Base-by-base conservation (phyloP, 1,139 yeast genomes). In the Torulaspora pretoriensis region DNA sequence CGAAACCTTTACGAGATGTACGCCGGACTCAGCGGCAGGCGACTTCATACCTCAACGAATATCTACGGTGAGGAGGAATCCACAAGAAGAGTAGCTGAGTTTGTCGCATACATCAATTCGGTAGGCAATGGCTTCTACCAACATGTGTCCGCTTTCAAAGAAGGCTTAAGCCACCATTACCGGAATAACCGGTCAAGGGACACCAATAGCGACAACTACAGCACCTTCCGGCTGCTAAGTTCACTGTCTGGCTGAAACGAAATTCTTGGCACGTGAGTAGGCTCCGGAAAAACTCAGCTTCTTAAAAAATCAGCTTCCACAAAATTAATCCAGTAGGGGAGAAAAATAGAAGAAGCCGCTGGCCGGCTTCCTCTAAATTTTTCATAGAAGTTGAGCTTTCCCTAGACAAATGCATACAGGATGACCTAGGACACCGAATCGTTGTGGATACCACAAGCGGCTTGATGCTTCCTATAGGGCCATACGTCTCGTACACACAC, bases 51-150 rank as follows among this genome's bases (percentile, higher is more conserved):
- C 5, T 36, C 38, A 31, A 13, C 14, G 19, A 39, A 13, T 10
- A 23, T 33, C 13, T 55, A 50, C 43, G 46, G 45, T 23, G 54
- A 50, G 34, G 56, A 55, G 8, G 51, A 47, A n/a, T 44, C 53
- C 5, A 16, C 49, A 3, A 30, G 25, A 19, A 45, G 47, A 19
- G 39, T 38, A 3, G 38, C 50, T 2, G 52, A 50, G 12, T 28
- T 50, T 25, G 27, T 45, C 8, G 34, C 22, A 8, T 54, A 51
- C 39, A 46, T 49, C 19, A 38, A 32, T 2, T 41, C 45, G 14
- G 45, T 51, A 6, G 40, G 42, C 16, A 30, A 29, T 7, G 40
- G 52, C 10, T 55, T 53, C 35, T 44, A 51, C 3, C 55, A 53
- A 36, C 57, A 52, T 38, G 38, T 42, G n/a, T 19, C 14, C 8